Evolutionary conservation across 352 stramenopile genomes (phyloP).

Genomic region (Thalassiosira mediterranea): DNA sequence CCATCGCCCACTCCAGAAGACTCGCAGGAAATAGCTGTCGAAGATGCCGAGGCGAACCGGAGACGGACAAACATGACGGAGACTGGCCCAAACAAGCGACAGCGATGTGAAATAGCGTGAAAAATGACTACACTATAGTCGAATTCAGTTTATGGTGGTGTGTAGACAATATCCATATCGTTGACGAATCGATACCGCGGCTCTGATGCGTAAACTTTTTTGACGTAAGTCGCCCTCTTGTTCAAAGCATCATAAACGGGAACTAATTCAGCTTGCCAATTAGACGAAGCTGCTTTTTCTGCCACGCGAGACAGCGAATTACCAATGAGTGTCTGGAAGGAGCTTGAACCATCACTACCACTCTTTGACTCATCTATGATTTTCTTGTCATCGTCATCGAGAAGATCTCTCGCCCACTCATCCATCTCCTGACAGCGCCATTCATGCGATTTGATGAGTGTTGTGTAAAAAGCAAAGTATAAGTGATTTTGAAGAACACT

Average conservation of each 20-base stretch:
- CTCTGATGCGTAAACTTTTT: background rate
- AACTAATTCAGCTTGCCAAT: background rate
- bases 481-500: too few species aligned
- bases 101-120: background rate
- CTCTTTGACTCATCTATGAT: background rate
- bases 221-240: background rate
- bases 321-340: conserved; percentile 8
- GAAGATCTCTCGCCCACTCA: conserved; percentile 6
- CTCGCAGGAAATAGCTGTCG: background rate
- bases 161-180: too few species aligned
- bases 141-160: too few species aligned
- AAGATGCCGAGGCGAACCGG: background rate
- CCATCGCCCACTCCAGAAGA: conserved; percentile 17
- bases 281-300: conserved; percentile 7
- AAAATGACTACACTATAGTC: too few species aligned
- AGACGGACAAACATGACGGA: background rate
- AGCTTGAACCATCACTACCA: background rate
- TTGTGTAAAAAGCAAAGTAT: too few species aligned
- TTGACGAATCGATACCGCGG: too few species aligned
- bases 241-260: background rate
- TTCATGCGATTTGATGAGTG: background rate
- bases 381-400: background rate
- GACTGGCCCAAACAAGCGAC: background rate
- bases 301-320: conserved; percentile 7
- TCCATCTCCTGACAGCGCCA: conserved; percentile 4